These are phyloP conservation scores for Arachis monticola DNA, from an alignment of 331 rosid genomes.

Conservation along the genomic window DNA sequence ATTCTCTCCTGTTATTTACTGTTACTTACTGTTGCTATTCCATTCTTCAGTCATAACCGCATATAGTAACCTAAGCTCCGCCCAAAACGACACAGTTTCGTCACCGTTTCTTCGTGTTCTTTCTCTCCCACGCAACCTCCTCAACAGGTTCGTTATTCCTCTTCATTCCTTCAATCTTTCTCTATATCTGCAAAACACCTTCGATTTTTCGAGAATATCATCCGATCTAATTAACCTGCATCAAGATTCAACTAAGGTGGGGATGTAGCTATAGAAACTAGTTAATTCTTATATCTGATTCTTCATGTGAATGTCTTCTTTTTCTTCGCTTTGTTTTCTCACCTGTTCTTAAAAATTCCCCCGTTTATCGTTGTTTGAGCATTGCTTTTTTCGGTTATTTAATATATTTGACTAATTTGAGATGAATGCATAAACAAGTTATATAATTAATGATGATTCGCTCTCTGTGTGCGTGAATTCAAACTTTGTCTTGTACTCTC, in stretches of 20 bases:
- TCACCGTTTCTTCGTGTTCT: constrained; percentile 10
- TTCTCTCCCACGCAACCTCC: constrained; percentile 15
- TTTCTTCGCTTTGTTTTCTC: not conserved
- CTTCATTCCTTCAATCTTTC: not conserved
- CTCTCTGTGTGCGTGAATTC: too few species aligned
- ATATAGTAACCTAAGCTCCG: constrained; percentile 6
- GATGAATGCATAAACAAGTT: too few species aligned
- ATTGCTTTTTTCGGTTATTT: too few species aligned
- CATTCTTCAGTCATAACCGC: not conserved
- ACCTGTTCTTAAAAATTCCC: not conserved
- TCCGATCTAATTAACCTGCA: constrained; percentile 32
- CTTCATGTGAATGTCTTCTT: constrained; percentile 3
- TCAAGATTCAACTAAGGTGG: constrained; percentile 2
- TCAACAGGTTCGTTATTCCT: constrained; percentile 40
- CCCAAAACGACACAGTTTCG: constrained; percentile 21
- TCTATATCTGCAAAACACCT: not conserved
- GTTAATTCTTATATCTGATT: not conserved
- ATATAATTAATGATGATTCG: too few species aligned
- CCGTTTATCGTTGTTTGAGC: too few species aligned
- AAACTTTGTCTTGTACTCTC: too few species aligned
- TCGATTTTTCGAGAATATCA: not conserved
- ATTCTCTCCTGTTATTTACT: not conserved
- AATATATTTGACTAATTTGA: too few species aligned
- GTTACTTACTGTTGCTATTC: not conserved
- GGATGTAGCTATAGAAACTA: not conserved